Evolutionary conservation across 257 asterid genomes (phyloP).

Genomic region (Marsdenia floribunda): DNA sequence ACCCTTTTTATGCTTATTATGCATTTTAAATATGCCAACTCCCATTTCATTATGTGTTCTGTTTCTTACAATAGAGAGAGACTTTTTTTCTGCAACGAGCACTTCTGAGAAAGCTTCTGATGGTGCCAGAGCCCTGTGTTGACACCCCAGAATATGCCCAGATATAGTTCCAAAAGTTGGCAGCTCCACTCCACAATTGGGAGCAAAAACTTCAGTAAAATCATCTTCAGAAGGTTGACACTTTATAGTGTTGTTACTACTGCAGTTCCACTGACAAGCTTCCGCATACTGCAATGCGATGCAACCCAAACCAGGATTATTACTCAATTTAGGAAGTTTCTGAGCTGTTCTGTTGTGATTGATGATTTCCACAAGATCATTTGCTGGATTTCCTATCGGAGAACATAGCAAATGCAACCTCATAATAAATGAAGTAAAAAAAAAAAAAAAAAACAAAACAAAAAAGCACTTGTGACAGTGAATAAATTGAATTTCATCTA

Average conservation of each 20-base stretch:
- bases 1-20: constrained; percentile 46
- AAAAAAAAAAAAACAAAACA: not conserved
- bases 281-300: constrained; percentile 62
- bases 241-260: constrained; percentile 37
- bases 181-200: constrained; percentile 79
- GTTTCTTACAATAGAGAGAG: constrained; percentile 39
- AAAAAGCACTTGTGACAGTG: not conserved
- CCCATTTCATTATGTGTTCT: constrained; percentile 50
- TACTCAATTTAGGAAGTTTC: constrained; percentile 49
- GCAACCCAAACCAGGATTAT: constrained; percentile 69
- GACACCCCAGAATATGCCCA: constrained; percentile 52
- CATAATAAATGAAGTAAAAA: not conserved
- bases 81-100: constrained; percentile 35
- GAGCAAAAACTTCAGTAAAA: constrained; percentile 74
- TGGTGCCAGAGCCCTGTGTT: constrained; percentile 44
- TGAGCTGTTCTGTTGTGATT: constrained; percentile 66
- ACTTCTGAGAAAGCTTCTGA: constrained; percentile 47
- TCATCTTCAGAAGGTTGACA: constrained; percentile 61
- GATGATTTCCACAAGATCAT: constrained; percentile 54
- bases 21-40: constrained; percentile 49
- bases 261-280: constrained; percentile 58
- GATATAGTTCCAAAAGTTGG: constrained; percentile 72
- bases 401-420: constrained; percentile 7
- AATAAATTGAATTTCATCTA: not conserved
- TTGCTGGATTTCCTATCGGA: constrained; percentile 60